Evolutionary conservation across 371 early-diverging fungal genomes (phyloP).

Genomic region (Syncephalastrum monosporum): DNA sequence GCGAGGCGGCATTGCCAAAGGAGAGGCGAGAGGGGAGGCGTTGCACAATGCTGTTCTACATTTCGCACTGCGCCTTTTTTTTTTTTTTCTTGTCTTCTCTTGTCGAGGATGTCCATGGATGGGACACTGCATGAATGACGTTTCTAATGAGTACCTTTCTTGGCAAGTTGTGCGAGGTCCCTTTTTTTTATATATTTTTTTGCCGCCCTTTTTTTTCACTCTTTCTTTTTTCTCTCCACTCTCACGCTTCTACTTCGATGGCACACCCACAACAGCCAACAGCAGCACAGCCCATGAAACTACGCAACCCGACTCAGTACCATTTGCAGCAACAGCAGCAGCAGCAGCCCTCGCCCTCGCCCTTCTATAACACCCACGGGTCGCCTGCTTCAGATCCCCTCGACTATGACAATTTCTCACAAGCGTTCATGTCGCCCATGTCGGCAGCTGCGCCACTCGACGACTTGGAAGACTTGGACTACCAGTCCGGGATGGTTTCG

Average conservation of each 20-base stretch:
- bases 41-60: too few relatives aligned
- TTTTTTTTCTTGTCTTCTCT: too few relatives aligned
- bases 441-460: conserved; percentile 11
- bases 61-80: too few relatives aligned
- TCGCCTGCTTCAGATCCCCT: conserved; percentile 6
- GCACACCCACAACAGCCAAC: conserved; percentile 5
- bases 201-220: conserved; percentile 1
- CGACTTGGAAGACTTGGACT: conserved; percentile 22
- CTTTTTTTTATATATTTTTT: too few relatives aligned
- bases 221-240: background rate
- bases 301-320: conserved; percentile 22
- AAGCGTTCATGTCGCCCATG: conserved; percentile 18
- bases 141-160: too few relatives aligned
- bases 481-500: conserved; percentile 15
- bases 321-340: conserved; percentile 14
- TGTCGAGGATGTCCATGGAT: too few relatives aligned
- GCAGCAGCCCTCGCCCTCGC: background rate
- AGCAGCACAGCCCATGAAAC: conserved; percentile 6
- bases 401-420: conserved; percentile 20
- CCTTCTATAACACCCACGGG: background rate
- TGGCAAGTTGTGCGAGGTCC: too few relatives aligned
- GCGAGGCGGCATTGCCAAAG: too few relatives aligned
- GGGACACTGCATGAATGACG: too few relatives aligned
- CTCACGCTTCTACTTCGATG: conserved; percentile 1
- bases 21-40: too few relatives aligned